Evolutionary conservation across 2,329 filamentous ascomycete species (phyloP), one percentile per base, ranked within the genome.

Genomic region (Penicillium sp.): DNA sequence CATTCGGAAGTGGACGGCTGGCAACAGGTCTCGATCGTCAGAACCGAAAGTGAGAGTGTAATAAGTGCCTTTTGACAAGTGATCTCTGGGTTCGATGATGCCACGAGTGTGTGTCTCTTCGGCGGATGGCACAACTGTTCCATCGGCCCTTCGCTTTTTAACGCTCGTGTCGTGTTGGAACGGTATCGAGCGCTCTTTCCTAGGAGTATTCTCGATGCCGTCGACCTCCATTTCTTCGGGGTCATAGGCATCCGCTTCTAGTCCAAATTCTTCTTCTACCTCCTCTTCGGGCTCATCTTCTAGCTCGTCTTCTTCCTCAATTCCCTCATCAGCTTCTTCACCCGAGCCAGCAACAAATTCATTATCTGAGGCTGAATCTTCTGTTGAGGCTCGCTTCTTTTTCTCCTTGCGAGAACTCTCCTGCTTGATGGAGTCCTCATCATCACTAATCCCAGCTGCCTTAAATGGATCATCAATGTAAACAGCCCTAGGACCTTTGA

Each of bases 31-130:
- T 19, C 79, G 75, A 15, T 75, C 66, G 27, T 75, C 76, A 3
- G 79, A 75, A 5, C 84, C 83, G 69, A 82, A 84, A 2, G 80
- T 74, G 51, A 79, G 70, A 57, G 76, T 77, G 56, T 82, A 66
- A 51, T 80, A 75, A n/a, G 75, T 70, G 43, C 74, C 68, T 62
- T 81, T 82, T 2, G 70, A 71, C 29, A 71, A 66, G 56, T 74
- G 72, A 16, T 73, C 68, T 23, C 66, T 61, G 11, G 73, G 66
- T 41, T 73, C 73, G 46, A 69, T 65, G 15, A 74, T 65, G 9
- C 76, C 76, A 2, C 76, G 70, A 27, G 63, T 73, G 60, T 76
- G 76, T 1, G 67, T 68, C 5, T 72, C 69, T 16, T 68, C 60
- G 2, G 61, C 48, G 6, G 63, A 50, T 27, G 62, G 48, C 34